Percentiles rank a stretch among this genome's conserved stretches.
These are phyloP conservation scores for Xylariaceae sp. DNA, from an alignment of 2,329 filamentous ascomycete species.

Conservation along the genomic window DNA sequence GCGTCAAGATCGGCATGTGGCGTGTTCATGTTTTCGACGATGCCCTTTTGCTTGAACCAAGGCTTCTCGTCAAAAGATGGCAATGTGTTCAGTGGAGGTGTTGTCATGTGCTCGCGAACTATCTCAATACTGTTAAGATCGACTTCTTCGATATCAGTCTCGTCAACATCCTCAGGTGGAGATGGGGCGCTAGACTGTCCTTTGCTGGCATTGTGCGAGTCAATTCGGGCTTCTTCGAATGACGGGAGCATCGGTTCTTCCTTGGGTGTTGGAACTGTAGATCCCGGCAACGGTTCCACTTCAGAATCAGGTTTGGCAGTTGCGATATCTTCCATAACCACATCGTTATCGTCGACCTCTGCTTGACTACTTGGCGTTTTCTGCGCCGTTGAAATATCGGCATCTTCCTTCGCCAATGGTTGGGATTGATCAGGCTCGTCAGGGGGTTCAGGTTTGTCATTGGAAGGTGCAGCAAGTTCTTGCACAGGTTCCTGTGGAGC, in stretches of 20 bases:
- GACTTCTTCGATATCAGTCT: conserved; percentile 51
- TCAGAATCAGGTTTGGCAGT: conserved; percentile 23
- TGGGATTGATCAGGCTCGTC: conserved; percentile 23
- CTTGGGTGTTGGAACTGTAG: conserved; percentile 17
- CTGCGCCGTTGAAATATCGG: conserved; percentile 17
- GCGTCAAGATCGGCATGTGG: conserved; percentile 37
- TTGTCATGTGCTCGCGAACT: conserved; percentile 47
- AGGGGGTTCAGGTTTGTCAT: not conserved
- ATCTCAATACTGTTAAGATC: conserved; percentile 46
- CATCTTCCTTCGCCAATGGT: conserved; percentile 29
- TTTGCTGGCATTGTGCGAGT: conserved; percentile 27
- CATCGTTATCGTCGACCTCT: conserved; percentile 30
- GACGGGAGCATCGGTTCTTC: conserved; percentile 21
- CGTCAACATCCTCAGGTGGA: conserved; percentile 47
- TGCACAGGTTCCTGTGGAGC: conserved; percentile 14
- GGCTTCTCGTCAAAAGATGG: conserved; percentile 43
- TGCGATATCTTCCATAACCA: conserved; percentile 35
- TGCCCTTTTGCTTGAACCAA: conserved; percentile 45
- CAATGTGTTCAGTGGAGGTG: conserved; percentile 50
- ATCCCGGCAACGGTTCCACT: conserved; percentile 15
- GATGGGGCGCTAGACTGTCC: conserved; percentile 42
- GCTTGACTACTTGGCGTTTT: conserved; percentile 18
- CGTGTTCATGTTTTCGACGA: conserved; percentile 39
- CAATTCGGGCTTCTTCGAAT: conserved; percentile 29
- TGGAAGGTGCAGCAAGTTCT: conserved; percentile 3